Evolutionary conservation across 495 filamentous ascomycete genomes (phyloP), one percentile per base, ranked within the genome.

Genomic region (Penicillium turbatum): DNA sequence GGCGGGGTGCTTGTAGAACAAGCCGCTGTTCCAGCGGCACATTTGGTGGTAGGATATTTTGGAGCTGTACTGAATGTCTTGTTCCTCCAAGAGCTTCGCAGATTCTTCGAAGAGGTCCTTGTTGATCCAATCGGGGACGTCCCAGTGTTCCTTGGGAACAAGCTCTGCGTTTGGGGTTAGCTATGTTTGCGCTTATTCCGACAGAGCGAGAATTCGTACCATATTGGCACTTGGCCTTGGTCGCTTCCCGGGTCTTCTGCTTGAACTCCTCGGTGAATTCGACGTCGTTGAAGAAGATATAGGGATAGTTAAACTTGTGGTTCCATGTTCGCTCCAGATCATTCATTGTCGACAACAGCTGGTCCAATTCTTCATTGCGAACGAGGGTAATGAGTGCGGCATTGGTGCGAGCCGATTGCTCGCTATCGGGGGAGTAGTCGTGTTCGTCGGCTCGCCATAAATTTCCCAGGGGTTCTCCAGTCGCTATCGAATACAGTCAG

Each of bases 261-360:
- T 95, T 97, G 77, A 99, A 99, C 63, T 97, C 92, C 32, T 89
- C 86, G 12, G 86, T 82, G 67, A 98, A 98, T 12, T 86, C 87
- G 27, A 85, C 85, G 64, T 98, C 93, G 73, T 99, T 99, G 77
- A 99, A 92, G 72, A 99, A 97, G 41, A 90, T 97, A 87, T 93
- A 99, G 13, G 95, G 95, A 70, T 97, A 99, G 73, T 99, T 97
- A 80, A 97, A 99, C 66, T 97, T 99, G 75, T 82, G 79, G 67
- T 99, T 99, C 89, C 90, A 99, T 7, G 92, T 97, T 55, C 89
- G 73, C 72, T 99, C 95, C 46, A 97, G 77, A 66, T 97, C 92
- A 37, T 72, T 71, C 86, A 99, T 99, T 6, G 88, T 85, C 60
- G 84, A 81, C 24, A 99, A 69, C 78, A 97, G 85, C 12, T 86